Evolutionary conservation across 495 filamentous ascomycete genomes (phyloP), one percentile per base, ranked within the genome.

Genomic region (Annulohypoxylon stygium): DNA sequence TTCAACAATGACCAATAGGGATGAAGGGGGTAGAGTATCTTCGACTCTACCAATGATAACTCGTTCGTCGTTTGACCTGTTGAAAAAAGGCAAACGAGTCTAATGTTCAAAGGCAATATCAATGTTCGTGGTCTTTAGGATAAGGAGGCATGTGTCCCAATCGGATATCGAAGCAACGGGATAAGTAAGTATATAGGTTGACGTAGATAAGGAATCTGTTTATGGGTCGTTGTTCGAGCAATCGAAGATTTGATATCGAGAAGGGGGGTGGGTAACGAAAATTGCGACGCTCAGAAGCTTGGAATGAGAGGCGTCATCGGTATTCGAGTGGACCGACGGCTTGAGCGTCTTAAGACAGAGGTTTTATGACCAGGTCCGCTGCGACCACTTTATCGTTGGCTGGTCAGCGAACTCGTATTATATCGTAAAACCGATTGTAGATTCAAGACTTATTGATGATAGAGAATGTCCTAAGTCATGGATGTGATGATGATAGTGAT

Each of bases 311-410:
- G 64, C 65, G 68, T 75, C 73, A 75, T 75, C 60, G 58, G 73
- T 26, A 16, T 61, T 71, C 14, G 61, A 36, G 47, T 53, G n/a
- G 34, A 47, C 57, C 55, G 69, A 39, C 53, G 73, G 73, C 73
- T 75, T 63, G 69, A 65, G 73, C 73, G 73, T 75, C 73, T 75
- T 75, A 75, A 45, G 12, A 33, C 6, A 20, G 30, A 54, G 47
- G 39, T 18, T 71, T 71, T 75, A 71, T 61, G 53, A 71, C 68
- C 45, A 33, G 73, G 73, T 57, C 57, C 50, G 68, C 58, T 71
- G 12, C 23, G 73, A 62, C 55, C 23, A 36, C 36, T 57, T n/a
- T 58, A 23, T 51, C 12, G 50, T 67, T 64, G 59, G 64, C 51
- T 47, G 34, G 64, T 26, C 51, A 68, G 60, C 58, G 36, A 67